phyloP scores from a whole-genome alignment of 352 stramenopile species.

The Phytophthora fragariae region DNA sequence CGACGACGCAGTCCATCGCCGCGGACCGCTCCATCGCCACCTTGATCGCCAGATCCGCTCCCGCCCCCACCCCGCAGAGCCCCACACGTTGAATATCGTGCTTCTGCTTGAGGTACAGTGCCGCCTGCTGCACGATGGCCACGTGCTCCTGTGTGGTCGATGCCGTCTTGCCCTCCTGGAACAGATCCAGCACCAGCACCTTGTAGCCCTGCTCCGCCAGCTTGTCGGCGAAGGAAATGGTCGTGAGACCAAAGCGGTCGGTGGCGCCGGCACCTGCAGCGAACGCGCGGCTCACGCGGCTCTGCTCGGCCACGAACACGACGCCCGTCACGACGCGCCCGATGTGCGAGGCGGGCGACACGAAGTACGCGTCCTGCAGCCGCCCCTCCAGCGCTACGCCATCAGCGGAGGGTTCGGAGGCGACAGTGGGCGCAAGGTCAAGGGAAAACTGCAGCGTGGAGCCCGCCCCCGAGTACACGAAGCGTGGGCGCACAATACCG shows the following conservation, averaged over 20 bases:
- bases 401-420: constrained; percentile 7
- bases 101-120: constrained; percentile 66
- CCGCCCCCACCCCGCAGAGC: constrained; percentile 69
- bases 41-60: constrained; percentile 74
- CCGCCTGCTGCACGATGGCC: constrained; percentile 52
- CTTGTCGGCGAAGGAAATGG: constrained; percentile 85
- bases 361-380: constrained; percentile 71
- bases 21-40: constrained; percentile 54
- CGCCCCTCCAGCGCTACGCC: constrained; percentile 5
- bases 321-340: constrained; percentile 87
- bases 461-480: constrained; percentile 60
- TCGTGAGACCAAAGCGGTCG: constrained; percentile 61
- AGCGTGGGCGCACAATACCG: constrained; percentile 47
- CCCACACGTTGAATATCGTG: constrained; percentile 83
- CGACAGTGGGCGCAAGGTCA: constrained; percentile 15
- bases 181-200: constrained; percentile 75
- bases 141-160: constrained; percentile 33
- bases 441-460: constrained; percentile 56
- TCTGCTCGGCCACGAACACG: constrained; percentile 69
- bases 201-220: constrained; percentile 91
- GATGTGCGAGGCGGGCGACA: constrained; percentile 76
- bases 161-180: constrained; percentile 32
- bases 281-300: constrained; percentile 43
- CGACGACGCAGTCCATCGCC: constrained; percentile 68
- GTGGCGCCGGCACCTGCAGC: constrained; percentile 13